Evolutionary conservation across 306 rosid genomes (phyloP), one percentile per base, ranked within the genome.

Genomic region (Trichosanthes cucumerina): DNA sequence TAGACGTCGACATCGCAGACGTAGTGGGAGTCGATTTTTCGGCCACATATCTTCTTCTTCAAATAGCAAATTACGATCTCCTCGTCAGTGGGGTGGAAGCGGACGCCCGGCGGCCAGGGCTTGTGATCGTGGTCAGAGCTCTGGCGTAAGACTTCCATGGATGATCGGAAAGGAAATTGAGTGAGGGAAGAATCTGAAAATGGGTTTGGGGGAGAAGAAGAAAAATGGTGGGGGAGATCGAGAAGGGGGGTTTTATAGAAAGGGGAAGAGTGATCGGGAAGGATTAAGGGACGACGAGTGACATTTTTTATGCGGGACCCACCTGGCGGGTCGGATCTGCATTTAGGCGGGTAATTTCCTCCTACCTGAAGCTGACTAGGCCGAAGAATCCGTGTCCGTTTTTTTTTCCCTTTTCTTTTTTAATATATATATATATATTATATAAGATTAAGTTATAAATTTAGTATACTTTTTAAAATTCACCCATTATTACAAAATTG

Each of bases 81-180:
- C 85, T 93, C 97, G 34, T 93, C 98, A 0, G 97, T 93, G 5
- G 98, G 98, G 81, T 91, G 92, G 21, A 93, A 93, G 7, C 98
- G 93, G 78, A 93, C 90, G 41, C 98, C 97, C 1, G 97, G 97
- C 82, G 91, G 93, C 83, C 91, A 86, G 16, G 87, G 82, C 80
- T 81, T 79, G 62, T 75, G 81, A 58, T 79, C 82, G 71, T 88
- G 79, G 31, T 85, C 82, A 53, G 90, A 79, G 69, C 82, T 77
- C 47, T 80, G 81, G 2, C 50, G 75, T 5, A 86, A 70, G 11
- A 81, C 89, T 78, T 76, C 83, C 93, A 84, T 89, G 49, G 74
- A 79, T 82, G 69, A 62, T 62, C 34, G 26, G 64, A 10, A 58
- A 3, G 31, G 31, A 21, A 9, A 21, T 19, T 7, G 31, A 56